phyloP scores from a whole-genome alignment of 495 filamentous ascomycete species.

The Lophiotrema nucula region DNA sequence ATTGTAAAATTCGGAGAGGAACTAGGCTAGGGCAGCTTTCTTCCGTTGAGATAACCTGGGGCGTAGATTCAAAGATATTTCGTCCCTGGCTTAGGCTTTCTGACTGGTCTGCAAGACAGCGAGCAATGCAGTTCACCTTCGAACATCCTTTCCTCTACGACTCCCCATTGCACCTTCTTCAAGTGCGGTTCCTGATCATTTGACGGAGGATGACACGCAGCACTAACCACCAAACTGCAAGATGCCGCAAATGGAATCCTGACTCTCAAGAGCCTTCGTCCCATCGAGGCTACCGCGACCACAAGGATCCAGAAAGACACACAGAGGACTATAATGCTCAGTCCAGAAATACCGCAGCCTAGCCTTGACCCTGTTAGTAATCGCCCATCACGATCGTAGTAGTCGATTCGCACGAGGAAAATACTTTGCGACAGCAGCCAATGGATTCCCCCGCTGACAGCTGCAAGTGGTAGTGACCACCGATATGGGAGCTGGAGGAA shows the following conservation, averaged over 20 bases:
- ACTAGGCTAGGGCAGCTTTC: too few relatives aligned
- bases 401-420: slow-evolving; percentile 26
- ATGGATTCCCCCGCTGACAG: slow-evolving; percentile 11
- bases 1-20: too few relatives aligned
- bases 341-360: slow-evolving; percentile 6
- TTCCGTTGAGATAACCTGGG: background rate
- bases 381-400: background rate
- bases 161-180: slow-evolving; percentile 18
- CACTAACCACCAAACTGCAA: slow-evolving; percentile 18
- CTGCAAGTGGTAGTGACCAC: slow-evolving; percentile 18
- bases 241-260: slow-evolving; percentile 3
- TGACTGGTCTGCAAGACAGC: background rate
- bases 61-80: background rate
- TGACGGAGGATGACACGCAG: slow-evolving; percentile 9
- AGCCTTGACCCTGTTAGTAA: background rate
- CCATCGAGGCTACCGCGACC: background rate
- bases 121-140: background rate
- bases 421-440: slow-evolving; percentile 28
- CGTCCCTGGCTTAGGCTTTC: background rate
- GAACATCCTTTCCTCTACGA: background rate
- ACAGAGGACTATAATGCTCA: slow-evolving; percentile 7
- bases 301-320: background rate
- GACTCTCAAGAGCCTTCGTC: background rate
- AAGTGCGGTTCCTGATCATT: background rate
- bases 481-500: slow-evolving; percentile 31